Evolutionary conservation across 192 early-diverging fungal species (phyloP).

Genomic region (Podila horticola): DNA sequence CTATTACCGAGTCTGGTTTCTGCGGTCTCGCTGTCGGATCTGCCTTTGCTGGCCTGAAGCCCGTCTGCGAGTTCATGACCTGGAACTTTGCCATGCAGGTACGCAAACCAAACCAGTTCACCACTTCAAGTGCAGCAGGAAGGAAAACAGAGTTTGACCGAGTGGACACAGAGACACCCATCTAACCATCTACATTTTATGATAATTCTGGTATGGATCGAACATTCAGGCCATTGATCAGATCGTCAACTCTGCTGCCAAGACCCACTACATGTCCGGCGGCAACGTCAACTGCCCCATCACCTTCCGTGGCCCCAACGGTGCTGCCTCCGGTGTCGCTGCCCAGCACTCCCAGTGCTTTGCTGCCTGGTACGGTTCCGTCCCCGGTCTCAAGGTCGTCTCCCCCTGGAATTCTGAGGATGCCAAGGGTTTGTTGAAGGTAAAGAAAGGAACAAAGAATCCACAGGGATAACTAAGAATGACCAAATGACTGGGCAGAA

Average conservation of each 20-base stretch:
- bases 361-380: slow-evolving; percentile 97
- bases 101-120: slow-evolving; percentile 6
- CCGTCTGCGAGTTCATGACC: slow-evolving; percentile 99
- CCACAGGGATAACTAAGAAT: too few relatives aligned
- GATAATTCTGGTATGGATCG: background rate
- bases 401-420: slow-evolving; percentile 97
- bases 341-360: slow-evolving; percentile 99
- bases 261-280: slow-evolving; percentile 98
- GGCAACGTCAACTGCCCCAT: slow-evolving; percentile 89
- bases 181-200: background rate
- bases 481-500: too few relatives aligned
- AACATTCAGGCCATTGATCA: slow-evolving; percentile 90
- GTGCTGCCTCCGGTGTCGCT: slow-evolving; percentile 95
- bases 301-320: slow-evolving; percentile 99
- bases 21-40: slow-evolving; percentile 96
- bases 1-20: slow-evolving; percentile 99
- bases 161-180: background rate
- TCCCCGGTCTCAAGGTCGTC: slow-evolving; percentile 97
- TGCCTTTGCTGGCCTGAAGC: slow-evolving; percentile 92
- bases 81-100: slow-evolving; percentile 99
- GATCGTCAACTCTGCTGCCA: slow-evolving; percentile 98
- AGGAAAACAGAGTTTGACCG: background rate
- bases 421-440: slow-evolving; percentile 95
- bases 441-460: background rate
- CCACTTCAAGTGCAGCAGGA: too few relatives aligned